These are phyloP conservation scores for Podila horticola DNA, from an alignment of 192 early-diverging fungal genomes.

Conservation along the genomic window DNA sequence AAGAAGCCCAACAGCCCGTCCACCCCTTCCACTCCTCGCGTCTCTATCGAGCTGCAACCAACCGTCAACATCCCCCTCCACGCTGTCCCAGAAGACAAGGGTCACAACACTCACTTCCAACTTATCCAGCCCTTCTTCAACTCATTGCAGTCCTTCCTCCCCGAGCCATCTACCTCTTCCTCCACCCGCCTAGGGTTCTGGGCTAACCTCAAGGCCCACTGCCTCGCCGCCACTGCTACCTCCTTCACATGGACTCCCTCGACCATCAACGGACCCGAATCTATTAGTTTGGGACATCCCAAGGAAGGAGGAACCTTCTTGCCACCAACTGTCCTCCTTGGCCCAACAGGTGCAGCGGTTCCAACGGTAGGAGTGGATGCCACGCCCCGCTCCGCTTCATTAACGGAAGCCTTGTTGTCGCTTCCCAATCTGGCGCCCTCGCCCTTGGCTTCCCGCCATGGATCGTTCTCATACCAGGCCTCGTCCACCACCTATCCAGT, in stretches of 20 bases:
- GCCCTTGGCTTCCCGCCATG: slow-evolving; percentile 13
- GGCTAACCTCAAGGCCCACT: slow-evolving; percentile 49
- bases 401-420: slow-evolving; percentile 28
- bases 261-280: background rate
- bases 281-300: background rate
- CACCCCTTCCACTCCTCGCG: background rate
- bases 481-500: slow-evolving; percentile 26
- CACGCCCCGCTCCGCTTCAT: slow-evolving; percentile 27
- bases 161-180: slow-evolving; percentile 28
- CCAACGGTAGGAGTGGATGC: slow-evolving; percentile 27
- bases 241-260: slow-evolving; percentile 17
- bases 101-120: background rate
- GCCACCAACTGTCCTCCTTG: slow-evolving; percentile 31
- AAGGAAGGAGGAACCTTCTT: slow-evolving; percentile 8
- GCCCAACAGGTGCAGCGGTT: slow-evolving; percentile 26
- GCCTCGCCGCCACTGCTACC: slow-evolving; percentile 24
- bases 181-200: slow-evolving; percentile 38
- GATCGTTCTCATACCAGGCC: slow-evolving; percentile 9
- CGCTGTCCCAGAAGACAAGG: background rate
- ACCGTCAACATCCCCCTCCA: background rate
- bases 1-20: background rate
- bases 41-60: background rate
- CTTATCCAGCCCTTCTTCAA: slow-evolving; percentile 33
- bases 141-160: slow-evolving; percentile 35
- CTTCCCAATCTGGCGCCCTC: slow-evolving; percentile 39